Conservation (phyloP, 2,329 filamentous ascomycete species). For the Aspergillus unguis region DNA sequence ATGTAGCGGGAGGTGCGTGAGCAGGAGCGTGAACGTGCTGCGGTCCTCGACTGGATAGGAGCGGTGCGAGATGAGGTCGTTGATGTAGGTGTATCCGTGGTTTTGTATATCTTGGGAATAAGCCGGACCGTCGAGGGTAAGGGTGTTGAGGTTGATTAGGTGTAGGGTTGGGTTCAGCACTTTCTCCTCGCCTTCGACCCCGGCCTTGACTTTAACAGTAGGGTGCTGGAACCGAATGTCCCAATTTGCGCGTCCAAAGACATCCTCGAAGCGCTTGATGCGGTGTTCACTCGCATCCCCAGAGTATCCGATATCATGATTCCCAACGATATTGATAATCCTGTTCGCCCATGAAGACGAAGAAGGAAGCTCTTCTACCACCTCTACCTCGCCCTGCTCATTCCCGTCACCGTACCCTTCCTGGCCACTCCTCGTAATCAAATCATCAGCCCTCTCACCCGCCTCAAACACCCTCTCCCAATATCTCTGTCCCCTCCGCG, state of each 20-base stretch:
- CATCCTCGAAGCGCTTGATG: conserved; percentile 74
- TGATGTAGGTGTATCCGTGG: conserved; percentile 71
- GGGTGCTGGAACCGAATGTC: conserved; percentile 70
- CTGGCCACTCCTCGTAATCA: conserved; percentile 35
- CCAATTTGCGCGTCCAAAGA: conserved; percentile 88
- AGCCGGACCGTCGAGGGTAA: conserved; percentile 88
- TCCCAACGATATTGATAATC: conserved; percentile 87
- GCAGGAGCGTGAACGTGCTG: conserved; percentile 71
- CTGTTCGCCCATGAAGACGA: conserved; percentile 65
- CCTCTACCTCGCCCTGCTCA: conserved; percentile 11
- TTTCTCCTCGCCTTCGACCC: not conserved
- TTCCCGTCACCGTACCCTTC: conserved; percentile 38
- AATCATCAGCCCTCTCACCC: conserved; percentile 57
- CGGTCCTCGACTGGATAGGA: conserved; percentile 59
- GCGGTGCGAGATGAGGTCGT: conserved; percentile 57
- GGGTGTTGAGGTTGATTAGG: conserved; percentile 81
- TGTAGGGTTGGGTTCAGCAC: conserved; percentile 61
- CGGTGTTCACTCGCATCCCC: conserved; percentile 79
- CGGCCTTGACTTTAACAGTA: conserved; percentile 19
- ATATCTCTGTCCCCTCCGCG: conserved; percentile 66
- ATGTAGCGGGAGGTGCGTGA: conserved; percentile 89
- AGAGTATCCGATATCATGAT: conserved; percentile 95
- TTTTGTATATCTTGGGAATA: conserved; percentile 64
- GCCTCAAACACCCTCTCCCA: conserved; percentile 78
- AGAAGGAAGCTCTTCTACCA: conserved; percentile 36